Percentiles rank a stretch among this genome's conserved stretches.
Evolutionary conservation across 345 rosid species (phyloP).

Genomic region (sweet orange (Citrus sinensis)): DVS_A1.0 CM039168.1:29874501-29875000

Average conservation of each 20-base stretch:
- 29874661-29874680: slow-evolving; percentile 99
- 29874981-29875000: neutral
- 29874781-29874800: slow-evolving; percentile 93
- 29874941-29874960: slow-evolving; percentile 68
- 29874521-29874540: slow-evolving; percentile 92
- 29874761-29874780: slow-evolving; percentile 96
- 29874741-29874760: slow-evolving; percentile 91
- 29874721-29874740: slow-evolving; percentile 93
- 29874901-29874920: slow-evolving; percentile 83
- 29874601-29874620: slow-evolving; percentile 88
- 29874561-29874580: slow-evolving; percentile 83
- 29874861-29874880: slow-evolving; percentile 31
- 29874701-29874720: slow-evolving; percentile 95
- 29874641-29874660: slow-evolving; percentile 92
- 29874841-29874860: slow-evolving; percentile 5
- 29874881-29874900: slow-evolving; percentile 98
- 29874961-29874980: slow-evolving; percentile 47
- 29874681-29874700: slow-evolving; percentile 97
- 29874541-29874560: slow-evolving; percentile 67
- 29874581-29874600: slow-evolving; percentile 88
- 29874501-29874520: slow-evolving; percentile 73
- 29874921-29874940: slow-evolving; percentile 72
- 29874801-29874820: slow-evolving; percentile 42
- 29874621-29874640: slow-evolving; percentile 94
- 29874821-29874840: neutral